A percentile compares a stretch with the other conserved stretches of the same genome.
phyloP scores from a whole-genome alignment of 306 rosid species.

The Vachellia collinsii region DNA sequence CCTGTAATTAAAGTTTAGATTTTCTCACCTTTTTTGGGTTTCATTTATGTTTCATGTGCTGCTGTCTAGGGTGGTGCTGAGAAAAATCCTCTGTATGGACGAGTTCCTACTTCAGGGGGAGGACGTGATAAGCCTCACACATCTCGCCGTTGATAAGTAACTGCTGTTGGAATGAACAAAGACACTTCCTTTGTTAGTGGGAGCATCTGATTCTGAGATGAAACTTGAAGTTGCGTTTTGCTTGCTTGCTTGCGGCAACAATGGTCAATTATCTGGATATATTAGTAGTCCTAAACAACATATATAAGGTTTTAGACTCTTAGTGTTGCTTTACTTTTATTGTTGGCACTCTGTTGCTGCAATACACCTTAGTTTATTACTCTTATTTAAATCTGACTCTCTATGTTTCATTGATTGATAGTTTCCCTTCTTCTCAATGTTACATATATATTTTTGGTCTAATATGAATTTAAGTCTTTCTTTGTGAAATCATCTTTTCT shows the following conservation, averaged over 20 bases:
- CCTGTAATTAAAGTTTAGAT: slow-evolving; percentile 21
- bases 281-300: slow-evolving; percentile 48
- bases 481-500: slow-evolving; percentile 31
- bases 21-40: slow-evolving; percentile 24
- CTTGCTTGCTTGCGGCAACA: slow-evolving; percentile 49
- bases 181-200: slow-evolving; percentile 33
- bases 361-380: slow-evolving; percentile 34
- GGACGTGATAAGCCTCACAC: slow-evolving; percentile 70
- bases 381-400: slow-evolving; percentile 31
- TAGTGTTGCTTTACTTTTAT: slow-evolving; percentile 37
- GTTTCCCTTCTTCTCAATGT: slow-evolving; percentile 24
- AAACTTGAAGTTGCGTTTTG: slow-evolving; percentile 52
- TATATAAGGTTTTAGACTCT: slow-evolving; percentile 44
- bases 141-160: slow-evolving; percentile 63
- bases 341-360: slow-evolving; percentile 36
- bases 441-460: slow-evolving; percentile 13
- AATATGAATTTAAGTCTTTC: slow-evolving; percentile 29
- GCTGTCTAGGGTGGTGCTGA: slow-evolving; percentile 64
- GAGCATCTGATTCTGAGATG: slow-evolving; percentile 36
- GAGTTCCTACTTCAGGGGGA: slow-evolving; percentile 66
- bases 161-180: slow-evolving; percentile 40
- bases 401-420: slow-evolving; percentile 29
- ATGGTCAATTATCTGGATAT: slow-evolving; percentile 49
- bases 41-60: slow-evolving; percentile 33
- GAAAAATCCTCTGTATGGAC: slow-evolving; percentile 63